Conservation (phyloP, 2,329 filamentous ascomycete species). For the Xylaria sp. region DNA sequence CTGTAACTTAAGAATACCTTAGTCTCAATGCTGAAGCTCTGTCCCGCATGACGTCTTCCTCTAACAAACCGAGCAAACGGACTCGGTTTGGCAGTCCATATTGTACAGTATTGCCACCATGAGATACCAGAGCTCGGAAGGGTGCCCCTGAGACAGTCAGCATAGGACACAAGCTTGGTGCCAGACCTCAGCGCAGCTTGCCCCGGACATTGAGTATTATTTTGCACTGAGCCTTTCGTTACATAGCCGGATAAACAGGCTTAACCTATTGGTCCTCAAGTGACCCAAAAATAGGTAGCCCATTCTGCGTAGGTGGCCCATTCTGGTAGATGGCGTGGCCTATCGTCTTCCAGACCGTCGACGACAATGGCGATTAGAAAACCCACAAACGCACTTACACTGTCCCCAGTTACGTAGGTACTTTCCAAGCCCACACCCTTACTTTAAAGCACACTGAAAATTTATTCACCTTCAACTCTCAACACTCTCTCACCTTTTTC, state of each 20-base stretch:
- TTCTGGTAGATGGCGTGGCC: too few species aligned
- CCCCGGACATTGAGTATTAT: neutral
- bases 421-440: too few species aligned
- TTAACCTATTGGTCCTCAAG: too few species aligned
- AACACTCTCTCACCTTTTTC: neutral
- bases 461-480: neutral
- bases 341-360: too few species aligned
- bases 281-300: too few species aligned
- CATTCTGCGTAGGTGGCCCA: too few species aligned
- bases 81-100: conserved; percentile 7
- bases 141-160: conserved; percentile 16
- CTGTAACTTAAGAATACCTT: neutral
- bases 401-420: neutral
- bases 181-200: neutral
- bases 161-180: conserved; percentile 2
- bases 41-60: neutral
- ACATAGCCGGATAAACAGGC: too few species aligned
- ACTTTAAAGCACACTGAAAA: neutral
- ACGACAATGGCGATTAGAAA: too few species aligned
- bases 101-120: conserved; percentile 12
- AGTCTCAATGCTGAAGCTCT: conserved; percentile 1
- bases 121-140: conserved; percentile 9
- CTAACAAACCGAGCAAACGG: neutral
- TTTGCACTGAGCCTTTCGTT: neutral
- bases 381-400: neutral